A percentile compares a stretch with the other conserved stretches of the same genome.
phyloP scores from a whole-genome alignment of 257 asterid genomes.

The Ballota nigra region DNA sequence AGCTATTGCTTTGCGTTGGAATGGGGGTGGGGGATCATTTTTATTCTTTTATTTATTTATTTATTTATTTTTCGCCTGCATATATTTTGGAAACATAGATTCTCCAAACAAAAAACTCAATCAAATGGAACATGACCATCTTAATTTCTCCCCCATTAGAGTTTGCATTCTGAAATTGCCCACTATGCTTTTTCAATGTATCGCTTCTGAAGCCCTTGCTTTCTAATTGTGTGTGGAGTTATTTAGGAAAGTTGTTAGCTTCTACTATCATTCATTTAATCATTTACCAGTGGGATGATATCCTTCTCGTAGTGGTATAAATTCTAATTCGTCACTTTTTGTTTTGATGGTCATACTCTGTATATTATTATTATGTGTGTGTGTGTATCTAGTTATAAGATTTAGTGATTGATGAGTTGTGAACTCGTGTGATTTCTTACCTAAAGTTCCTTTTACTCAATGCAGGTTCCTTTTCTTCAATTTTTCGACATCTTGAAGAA shows the following conservation, averaged over 20 bases:
- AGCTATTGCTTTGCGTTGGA: neutral
- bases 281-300: neutral
- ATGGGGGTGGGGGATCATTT: too few relatives aligned
- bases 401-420: neutral
- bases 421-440: too few relatives aligned
- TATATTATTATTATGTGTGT: neutral
- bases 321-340: too few relatives aligned
- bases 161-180: neutral
- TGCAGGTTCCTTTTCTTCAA: conserved; percentile 51
- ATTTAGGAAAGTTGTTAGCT: neutral
- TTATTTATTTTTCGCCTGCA: too few relatives aligned
- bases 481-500: conserved; percentile 57
- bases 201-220: neutral
- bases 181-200: neutral
- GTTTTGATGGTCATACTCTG: neutral
- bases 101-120: too few relatives aligned
- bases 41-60: too few relatives aligned
- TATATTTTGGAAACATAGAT: neutral
- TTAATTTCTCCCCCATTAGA: neutral
- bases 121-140: too few relatives aligned
- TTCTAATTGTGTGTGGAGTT: neutral
- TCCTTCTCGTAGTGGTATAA: neutral
- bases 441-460: neutral
- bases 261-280: neutral
- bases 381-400: too few relatives aligned